A percentile compares a stretch with the other conserved stretches of the same genome.
Evolutionary conservation across 495 filamentous ascomycete genomes (phyloP).

Genomic region (Acidomyces sp.): DNA sequence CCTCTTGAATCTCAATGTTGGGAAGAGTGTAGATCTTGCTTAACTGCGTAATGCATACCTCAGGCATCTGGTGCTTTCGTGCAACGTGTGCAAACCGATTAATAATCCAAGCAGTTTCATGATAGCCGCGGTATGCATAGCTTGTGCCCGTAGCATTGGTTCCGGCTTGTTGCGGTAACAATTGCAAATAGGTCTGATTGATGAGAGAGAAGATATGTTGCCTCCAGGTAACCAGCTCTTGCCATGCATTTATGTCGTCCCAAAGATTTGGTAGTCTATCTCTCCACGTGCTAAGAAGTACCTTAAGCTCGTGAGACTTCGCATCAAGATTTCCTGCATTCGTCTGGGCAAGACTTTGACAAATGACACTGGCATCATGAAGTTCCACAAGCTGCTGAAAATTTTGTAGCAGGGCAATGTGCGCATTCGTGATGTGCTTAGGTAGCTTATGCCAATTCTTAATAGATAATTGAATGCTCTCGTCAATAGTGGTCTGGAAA

Average conservation of each 20-base stretch:
- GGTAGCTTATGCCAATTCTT: slow-evolving; percentile 97
- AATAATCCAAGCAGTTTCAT: slow-evolving; percentile 99
- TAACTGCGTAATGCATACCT: slow-evolving; percentile 92
- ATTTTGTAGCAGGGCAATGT: slow-evolving; percentile 88
- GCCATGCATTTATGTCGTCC: slow-evolving; percentile 99
- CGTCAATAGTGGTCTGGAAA: slow-evolving; percentile 85
- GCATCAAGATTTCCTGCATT: slow-evolving; percentile 74
- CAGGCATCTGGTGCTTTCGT: slow-evolving; percentile 88
- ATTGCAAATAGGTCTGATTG: slow-evolving; percentile 78
- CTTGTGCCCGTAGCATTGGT: slow-evolving; percentile 62
- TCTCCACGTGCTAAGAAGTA: slow-evolving; percentile 87
- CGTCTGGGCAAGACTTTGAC: slow-evolving; percentile 71
- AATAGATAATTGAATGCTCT: slow-evolving; percentile 90
- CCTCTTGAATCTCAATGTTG: slow-evolving; percentile 99
- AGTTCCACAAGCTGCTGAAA: slow-evolving; percentile 98
- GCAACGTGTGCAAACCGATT: slow-evolving; percentile 97
- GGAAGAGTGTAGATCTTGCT: slow-evolving; percentile 96
- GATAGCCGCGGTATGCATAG: slow-evolving; percentile 91
- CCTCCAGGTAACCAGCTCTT: slow-evolving; percentile 95
- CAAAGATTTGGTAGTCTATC: slow-evolving; percentile 93
- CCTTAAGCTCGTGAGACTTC: slow-evolving; percentile 90
- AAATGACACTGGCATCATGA: slow-evolving; percentile 94
- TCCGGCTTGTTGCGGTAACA: slow-evolving; percentile 65
- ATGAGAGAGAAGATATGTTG: slow-evolving; percentile 98
- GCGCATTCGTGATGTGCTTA: slow-evolving; percentile 81